Percentiles rank a stretch among this genome's conserved stretches.
phyloP scores from a whole-genome alignment of 805 yeast genomes.

The Ogataea trehaloabstinens region DNA sequence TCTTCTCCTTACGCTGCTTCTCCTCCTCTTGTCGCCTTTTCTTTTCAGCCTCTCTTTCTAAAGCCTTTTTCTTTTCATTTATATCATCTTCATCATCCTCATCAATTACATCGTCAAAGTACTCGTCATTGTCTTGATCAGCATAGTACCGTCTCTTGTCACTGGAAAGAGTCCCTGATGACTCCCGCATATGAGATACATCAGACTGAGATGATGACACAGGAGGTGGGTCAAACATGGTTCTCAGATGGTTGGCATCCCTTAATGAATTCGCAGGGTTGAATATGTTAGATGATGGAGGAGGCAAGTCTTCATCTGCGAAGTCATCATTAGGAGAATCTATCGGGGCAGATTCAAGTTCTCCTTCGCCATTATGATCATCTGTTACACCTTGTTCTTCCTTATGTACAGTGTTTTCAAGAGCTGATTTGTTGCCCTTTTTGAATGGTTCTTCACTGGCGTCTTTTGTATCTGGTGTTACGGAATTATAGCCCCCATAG shows the following conservation, averaged over 20 bases:
- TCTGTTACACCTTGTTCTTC: not conserved
- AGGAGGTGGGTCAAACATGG: constrained; percentile 30
- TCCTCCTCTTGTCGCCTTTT: constrained; percentile 17
- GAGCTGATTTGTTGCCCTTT: not conserved
- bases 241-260: constrained; percentile 20
- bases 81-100: constrained; percentile 40
- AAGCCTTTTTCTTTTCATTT: constrained; percentile 29
- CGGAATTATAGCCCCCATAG: constrained; percentile 31
- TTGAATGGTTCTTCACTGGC: constrained; percentile 6
- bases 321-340: not conserved
- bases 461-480: constrained; percentile 11
- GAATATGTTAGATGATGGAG: constrained; percentile 17
- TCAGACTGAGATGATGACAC: constrained; percentile 7
- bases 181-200: not conserved
- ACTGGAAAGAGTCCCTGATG: constrained; percentile 19
- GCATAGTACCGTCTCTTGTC: constrained; percentile 29
- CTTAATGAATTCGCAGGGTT: constrained; percentile 18
- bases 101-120: constrained; percentile 30
- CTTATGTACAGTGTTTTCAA: not conserved
- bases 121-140: constrained; percentile 28
- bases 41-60: constrained; percentile 26
- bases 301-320: constrained; percentile 14
- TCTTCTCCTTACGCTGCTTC: constrained; percentile 23
- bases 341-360: not conserved
- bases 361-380: not conserved